Conservation (phyloP, 345 rosid species). For the Moricandia arvensis region DNA sequence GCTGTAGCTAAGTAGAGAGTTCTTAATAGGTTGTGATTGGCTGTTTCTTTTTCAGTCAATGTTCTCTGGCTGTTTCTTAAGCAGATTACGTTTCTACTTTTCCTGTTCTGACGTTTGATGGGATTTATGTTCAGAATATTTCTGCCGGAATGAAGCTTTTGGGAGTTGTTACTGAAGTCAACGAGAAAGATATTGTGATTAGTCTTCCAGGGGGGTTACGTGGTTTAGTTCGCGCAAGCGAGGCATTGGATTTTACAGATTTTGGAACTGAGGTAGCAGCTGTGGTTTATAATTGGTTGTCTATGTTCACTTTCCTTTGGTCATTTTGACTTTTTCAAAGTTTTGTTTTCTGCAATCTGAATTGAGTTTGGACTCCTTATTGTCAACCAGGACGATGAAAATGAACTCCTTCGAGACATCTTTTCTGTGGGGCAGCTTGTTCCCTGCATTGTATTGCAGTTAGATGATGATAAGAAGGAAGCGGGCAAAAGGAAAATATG, state of each 20-base stretch:
- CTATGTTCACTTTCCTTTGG: neutral
- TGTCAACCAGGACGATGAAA: constrained; percentile 54
- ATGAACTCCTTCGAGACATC: constrained; percentile 47
- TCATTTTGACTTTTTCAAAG: neutral
- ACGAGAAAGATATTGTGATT: constrained; percentile 84
- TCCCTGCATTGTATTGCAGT: constrained; percentile 73
- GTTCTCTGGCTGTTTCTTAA: constrained; percentile 1
- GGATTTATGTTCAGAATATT: constrained; percentile 57
- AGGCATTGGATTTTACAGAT: constrained; percentile 68
- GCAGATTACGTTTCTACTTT: neutral
- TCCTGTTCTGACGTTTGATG: constrained; percentile 9
- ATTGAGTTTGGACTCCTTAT: constrained; percentile 10
- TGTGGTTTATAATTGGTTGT: constrained; percentile 1
- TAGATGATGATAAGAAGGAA: constrained; percentile 85
- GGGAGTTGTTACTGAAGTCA: constrained; percentile 92
- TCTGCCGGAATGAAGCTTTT: constrained; percentile 91
- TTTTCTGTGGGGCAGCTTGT: constrained; percentile 80
- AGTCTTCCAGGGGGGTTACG: constrained; percentile 92
- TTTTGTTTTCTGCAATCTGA: constrained; percentile 15
- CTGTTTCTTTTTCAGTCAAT: neutral
- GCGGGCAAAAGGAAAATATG: constrained; percentile 70
- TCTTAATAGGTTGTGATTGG: neutral
- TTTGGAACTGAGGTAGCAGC: constrained; percentile 57
- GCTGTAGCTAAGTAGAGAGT: neutral
- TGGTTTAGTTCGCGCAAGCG: constrained; percentile 80